These are phyloP conservation scores for Fragaria vesca DNA, from an alignment of 306 rosid species.

Conservation along the genomic window DNA sequence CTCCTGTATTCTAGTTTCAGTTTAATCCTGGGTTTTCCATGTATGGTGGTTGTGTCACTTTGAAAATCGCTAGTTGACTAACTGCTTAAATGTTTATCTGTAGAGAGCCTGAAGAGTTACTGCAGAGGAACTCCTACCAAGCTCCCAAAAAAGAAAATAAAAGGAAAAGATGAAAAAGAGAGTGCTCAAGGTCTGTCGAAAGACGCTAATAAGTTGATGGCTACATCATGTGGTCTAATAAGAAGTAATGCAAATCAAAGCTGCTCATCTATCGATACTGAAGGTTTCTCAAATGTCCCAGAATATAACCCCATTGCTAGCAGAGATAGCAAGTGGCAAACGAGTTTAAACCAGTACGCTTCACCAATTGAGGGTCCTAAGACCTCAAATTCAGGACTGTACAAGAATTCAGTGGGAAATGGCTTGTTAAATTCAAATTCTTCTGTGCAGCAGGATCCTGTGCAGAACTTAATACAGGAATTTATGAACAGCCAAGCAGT, in stretches of 20 bases:
- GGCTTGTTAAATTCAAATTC: conserved; percentile 12
- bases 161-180: not conserved
- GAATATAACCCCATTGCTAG: not conserved
- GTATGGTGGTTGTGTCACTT: not conserved
- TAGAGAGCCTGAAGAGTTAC: conserved; percentile 30
- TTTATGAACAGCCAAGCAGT: conserved; percentile 19
- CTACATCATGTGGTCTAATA: conserved; percentile 1
- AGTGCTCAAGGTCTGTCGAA: conserved; percentile 9
- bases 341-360: not conserved
- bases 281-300: conserved; percentile 1
- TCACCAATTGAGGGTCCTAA: conserved; percentile 18
- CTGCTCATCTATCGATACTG: not conserved
- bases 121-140: conserved; percentile 6
- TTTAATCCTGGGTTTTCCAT: not conserved
- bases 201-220: conserved; percentile 10
- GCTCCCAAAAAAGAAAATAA: not conserved
- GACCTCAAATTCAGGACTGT: conserved; percentile 7
- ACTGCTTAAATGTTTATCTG: conserved; percentile 1
- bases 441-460: not conserved
- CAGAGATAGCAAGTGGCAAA: not conserved
- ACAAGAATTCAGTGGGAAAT: conserved; percentile 10
- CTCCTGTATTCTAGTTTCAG: not conserved
- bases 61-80: not conserved
- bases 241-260: not conserved
- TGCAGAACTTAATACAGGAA: conserved; percentile 27